Conservation (phyloP, 495 filamentous ascomycete species). For the Podospora appendiculata region DNA sequence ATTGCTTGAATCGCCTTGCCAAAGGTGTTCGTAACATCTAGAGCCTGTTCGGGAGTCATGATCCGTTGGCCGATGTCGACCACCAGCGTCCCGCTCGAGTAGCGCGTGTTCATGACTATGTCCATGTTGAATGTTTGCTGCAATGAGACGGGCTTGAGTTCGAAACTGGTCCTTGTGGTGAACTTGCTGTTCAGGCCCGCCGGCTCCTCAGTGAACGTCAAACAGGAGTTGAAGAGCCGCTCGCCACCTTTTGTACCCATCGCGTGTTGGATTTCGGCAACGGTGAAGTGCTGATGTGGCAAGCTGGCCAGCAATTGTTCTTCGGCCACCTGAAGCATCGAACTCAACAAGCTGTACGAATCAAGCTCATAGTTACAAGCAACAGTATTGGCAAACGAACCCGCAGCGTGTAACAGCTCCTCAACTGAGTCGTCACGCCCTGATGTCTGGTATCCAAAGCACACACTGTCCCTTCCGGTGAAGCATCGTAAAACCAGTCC, state of each 20-base stretch:
- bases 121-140: slow-evolving; percentile 39
- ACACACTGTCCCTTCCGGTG: slow-evolving; percentile 29
- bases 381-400: slow-evolving; percentile 35
- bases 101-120: slow-evolving; percentile 31
- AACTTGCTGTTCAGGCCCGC: slow-evolving; percentile 29
- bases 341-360: slow-evolving; percentile 21
- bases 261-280: slow-evolving; percentile 34
- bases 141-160: slow-evolving; percentile 27
- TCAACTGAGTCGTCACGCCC: slow-evolving; percentile 33
- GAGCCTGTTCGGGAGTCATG: slow-evolving; percentile 32
- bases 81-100: slow-evolving; percentile 25
- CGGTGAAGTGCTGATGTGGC: slow-evolving; percentile 36
- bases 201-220: slow-evolving; percentile 37
- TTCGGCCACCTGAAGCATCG: slow-evolving; percentile 27
- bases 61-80: slow-evolving; percentile 38
- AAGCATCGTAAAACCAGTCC: slow-evolving; percentile 36
- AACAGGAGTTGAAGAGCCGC: slow-evolving; percentile 37
- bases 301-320: slow-evolving; percentile 22
- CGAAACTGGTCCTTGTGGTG: slow-evolving; percentile 22
- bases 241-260: slow-evolving; percentile 32
- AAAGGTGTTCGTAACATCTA: slow-evolving; percentile 32
- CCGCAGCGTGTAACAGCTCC: slow-evolving; percentile 30
- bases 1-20: slow-evolving; percentile 36
- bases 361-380: slow-evolving; percentile 26
- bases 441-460: slow-evolving; percentile 34